Evolutionary conservation across 371 early-diverging fungal genomes (phyloP).

Genomic region (Umbelopsis sp.): DNA sequence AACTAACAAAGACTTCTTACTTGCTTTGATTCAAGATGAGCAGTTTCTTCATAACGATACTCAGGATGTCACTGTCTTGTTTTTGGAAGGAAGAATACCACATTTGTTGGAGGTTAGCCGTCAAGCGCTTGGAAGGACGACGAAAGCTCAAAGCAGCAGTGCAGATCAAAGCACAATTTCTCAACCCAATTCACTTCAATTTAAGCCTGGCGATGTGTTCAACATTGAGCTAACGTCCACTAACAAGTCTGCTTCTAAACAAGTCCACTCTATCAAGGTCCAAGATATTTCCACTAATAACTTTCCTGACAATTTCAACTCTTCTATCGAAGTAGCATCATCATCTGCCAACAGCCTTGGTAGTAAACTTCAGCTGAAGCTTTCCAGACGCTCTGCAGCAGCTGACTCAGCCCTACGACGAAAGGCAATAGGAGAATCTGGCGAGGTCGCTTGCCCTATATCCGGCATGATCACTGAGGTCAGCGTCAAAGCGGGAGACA

Average conservation of each 20-base stretch:
- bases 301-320: slow-evolving; percentile 41
- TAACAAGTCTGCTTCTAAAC: slow-evolving; percentile 15
- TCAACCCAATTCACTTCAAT: slow-evolving; percentile 25
- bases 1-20: slow-evolving; percentile 41
- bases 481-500: slow-evolving; percentile 36
- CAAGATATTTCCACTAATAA: slow-evolving; percentile 39
- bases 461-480: slow-evolving; percentile 48
- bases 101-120: slow-evolving; percentile 22
- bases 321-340: slow-evolving; percentile 28
- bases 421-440: slow-evolving; percentile 31
- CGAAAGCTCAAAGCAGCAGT: not conserved
- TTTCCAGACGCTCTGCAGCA: slow-evolving; percentile 25
- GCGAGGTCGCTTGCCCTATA: slow-evolving; percentile 39
- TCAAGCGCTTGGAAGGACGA: not conserved
- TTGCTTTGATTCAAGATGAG: slow-evolving; percentile 28
- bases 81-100: slow-evolving; percentile 34
- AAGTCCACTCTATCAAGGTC: slow-evolving; percentile 35
- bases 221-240: slow-evolving; percentile 28
- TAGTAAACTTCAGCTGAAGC: not conserved
- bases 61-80: slow-evolving; percentile 26
- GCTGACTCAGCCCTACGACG: slow-evolving; percentile 31
- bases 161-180: not conserved
- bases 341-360: not conserved
- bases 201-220: slow-evolving; percentile 47
- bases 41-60: slow-evolving; percentile 24